Conservation (phyloP, 805 yeast genomes). For the Metschnikowia shivogae region DNA sequence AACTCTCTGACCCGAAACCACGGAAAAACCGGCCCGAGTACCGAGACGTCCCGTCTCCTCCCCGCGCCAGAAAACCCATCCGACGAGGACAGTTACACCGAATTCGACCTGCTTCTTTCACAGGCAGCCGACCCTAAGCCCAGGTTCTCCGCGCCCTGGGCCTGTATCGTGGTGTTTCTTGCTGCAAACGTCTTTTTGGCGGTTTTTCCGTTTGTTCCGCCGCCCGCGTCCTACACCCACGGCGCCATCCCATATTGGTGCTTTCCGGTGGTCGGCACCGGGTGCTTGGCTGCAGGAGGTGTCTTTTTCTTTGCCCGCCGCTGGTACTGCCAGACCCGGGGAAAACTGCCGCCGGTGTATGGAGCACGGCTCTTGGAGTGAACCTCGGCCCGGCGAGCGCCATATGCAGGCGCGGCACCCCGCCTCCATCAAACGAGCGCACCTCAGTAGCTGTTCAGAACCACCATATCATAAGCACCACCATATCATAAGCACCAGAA, state of each 20-base stretch:
- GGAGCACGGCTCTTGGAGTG: slow-evolving; percentile 11
- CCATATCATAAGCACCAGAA: too few relatives aligned
- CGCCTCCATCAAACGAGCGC: not conserved
- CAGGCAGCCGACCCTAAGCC: not conserved
- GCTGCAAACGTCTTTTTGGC: slow-evolving; percentile 48
- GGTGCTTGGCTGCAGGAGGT: slow-evolving; percentile 42
- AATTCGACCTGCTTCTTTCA: slow-evolving; percentile 16
- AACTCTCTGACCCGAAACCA: too few relatives aligned
- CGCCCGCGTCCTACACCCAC: slow-evolving; percentile 32
- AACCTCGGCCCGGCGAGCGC: not conserved
- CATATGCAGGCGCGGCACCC: not conserved
- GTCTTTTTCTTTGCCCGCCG: slow-evolving; percentile 20
- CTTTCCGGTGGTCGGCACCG: slow-evolving; percentile 52
- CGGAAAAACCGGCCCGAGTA: too few relatives aligned
- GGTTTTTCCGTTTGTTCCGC: slow-evolving; percentile 54
- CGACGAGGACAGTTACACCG: slow-evolving; percentile 13
- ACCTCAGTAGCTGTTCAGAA: too few relatives aligned
- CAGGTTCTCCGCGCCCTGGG: slow-evolving; percentile 27
- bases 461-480: too few relatives aligned
- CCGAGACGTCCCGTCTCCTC: not conserved
- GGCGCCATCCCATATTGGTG: slow-evolving; percentile 49
- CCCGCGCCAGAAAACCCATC: not conserved
- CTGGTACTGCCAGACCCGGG: slow-evolving; percentile 7
- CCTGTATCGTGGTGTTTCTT: slow-evolving; percentile 36
- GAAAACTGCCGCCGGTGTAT: slow-evolving; percentile 13